Conservation (phyloP, 1,284 basidiomycete species). For the Puccinia sorghi region DNA sequence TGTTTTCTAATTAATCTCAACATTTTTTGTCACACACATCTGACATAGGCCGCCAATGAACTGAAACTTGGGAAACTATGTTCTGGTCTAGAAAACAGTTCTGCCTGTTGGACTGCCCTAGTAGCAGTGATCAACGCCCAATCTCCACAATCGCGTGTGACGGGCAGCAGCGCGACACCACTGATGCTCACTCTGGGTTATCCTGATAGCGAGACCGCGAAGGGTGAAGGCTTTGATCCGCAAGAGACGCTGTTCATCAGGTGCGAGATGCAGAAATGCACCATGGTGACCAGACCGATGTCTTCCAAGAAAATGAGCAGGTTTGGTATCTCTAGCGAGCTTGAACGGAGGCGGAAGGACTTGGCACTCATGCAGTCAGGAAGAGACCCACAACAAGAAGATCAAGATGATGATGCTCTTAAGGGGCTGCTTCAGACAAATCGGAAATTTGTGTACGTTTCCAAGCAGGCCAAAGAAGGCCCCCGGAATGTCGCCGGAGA, state of each 20-base stretch:
- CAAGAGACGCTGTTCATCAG: slow-evolving; percentile 13
- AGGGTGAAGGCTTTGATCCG: slow-evolving; percentile 21
- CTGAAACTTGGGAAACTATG: slow-evolving; percentile 8
- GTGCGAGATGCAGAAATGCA: slow-evolving; percentile 36
- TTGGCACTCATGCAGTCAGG: neutral
- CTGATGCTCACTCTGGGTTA: slow-evolving; percentile 35
- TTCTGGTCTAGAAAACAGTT: slow-evolving; percentile 11
- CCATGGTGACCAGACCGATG: slow-evolving; percentile 35
- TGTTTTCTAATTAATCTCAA: neutral
- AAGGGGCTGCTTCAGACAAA: slow-evolving; percentile 15
- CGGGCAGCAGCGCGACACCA: neutral
- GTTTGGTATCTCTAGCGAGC: slow-evolving; percentile 20
- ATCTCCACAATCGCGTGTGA: slow-evolving; percentile 22
- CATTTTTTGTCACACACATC: neutral
- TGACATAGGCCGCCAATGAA: slow-evolving; percentile 27
- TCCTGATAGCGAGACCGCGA: slow-evolving; percentile 4
- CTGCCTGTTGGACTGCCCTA: slow-evolving; percentile 23
- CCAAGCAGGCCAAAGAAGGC: slow-evolving; percentile 6
- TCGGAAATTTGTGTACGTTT: slow-evolving; percentile 38
- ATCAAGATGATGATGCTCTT: slow-evolving; percentile 20
- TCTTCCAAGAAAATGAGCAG: slow-evolving; percentile 42
- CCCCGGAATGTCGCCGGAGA: neutral
- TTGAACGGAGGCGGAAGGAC: slow-evolving; percentile 5
- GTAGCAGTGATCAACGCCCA: slow-evolving; percentile 31
- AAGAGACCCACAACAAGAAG: too few species aligned